A percentile compares a stretch with the other conserved stretches of the same genome.
Evolutionary conservation across 768 basidiomycete species (phyloP).

Genomic region (Lentinus tigrinus): DNA sequence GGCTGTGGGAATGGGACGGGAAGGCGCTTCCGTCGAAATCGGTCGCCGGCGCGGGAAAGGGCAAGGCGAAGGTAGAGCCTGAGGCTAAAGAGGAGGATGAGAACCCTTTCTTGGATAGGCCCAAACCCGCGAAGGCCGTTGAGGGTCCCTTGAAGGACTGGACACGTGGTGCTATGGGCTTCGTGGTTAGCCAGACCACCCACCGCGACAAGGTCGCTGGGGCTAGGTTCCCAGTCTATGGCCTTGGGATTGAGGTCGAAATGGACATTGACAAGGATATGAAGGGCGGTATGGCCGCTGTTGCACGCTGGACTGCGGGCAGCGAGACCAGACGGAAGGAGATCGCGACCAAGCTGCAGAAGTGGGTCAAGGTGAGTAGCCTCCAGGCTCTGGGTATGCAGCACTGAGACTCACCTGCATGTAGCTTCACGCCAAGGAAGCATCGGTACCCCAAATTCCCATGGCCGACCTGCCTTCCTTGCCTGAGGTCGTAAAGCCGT

Average conservation of each 20-base stretch:
- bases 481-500: conserved; percentile 49
- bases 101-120: conserved; percentile 52
- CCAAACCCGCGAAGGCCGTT: conserved; percentile 31
- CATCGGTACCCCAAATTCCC: conserved; percentile 57
- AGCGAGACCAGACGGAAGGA: conserved; percentile 58
- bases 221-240: conserved; percentile 76
- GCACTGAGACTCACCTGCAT: conserved; percentile 9
- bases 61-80: conserved; percentile 5
- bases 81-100: conserved; percentile 25
- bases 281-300: conserved; percentile 83
- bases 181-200: conserved; percentile 69
- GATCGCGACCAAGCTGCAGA: conserved; percentile 57
- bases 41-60: conserved; percentile 1
- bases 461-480: conserved; percentile 65
- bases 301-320: conserved; percentile 82
- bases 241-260: conserved; percentile 85
- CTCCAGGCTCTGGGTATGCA: neutral
- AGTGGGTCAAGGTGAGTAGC: conserved; percentile 60
- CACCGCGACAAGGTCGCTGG: conserved; percentile 67
- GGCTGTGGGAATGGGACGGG: conserved; percentile 89
- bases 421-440: conserved; percentile 50
- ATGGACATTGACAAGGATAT: conserved; percentile 81
- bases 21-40: conserved; percentile 34
- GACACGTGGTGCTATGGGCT: conserved; percentile 79
- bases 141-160: conserved; percentile 51